Evolutionary conservation across 1,284 basidiomycete genomes (phyloP), one percentile per base, ranked within the genome.

Genomic region (Psilocybe mexicana): DNA sequence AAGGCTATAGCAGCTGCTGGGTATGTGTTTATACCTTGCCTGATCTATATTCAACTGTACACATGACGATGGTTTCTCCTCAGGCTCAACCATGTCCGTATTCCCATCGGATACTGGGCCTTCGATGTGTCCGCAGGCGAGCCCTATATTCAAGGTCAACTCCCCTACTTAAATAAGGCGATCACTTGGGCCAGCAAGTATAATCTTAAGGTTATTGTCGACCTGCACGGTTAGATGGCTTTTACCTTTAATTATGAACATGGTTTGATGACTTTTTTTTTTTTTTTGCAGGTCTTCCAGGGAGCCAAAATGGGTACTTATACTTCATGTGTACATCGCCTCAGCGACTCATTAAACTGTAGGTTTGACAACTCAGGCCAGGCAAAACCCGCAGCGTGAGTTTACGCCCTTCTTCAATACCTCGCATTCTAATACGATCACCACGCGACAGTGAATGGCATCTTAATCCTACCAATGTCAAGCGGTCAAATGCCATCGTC

Each of bases 61-160:
- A 18, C 18, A 18, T 18, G 18, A 18, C 12, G 12, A 24, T 42
- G 38, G 24, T 52, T 33, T 18, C 18, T 11, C 18, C 23, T 26
- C 24, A 90, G 87, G 7, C 74, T 93, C 48, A 93, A 93, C 70
- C 91, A 93, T 69, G 89, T 94, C 58, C 85, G 94, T 33, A 75
- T 97, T 43, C 94, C 94, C 2, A 90, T 97, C 61, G 92, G 92
- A 23, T 93, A 89, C 71, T 97, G 95, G 95, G 94, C 94, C 3
- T 94, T 93, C 64, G 91, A 94, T 46, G 84, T 91, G 12, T 80
- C 81, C 7, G 75, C 76, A 2, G 92, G 88, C 4, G 93, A 96
- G 67, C 93, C 93, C 0, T 97, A 86, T 74, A 82, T 94, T 61
- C 85, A 88, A 75, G 92, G 93, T 12, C 90, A 92, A 69, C 73